These are phyloP conservation scores for Beta corolliflora DNA, from an alignment of 179 eudicot genomes.

Conservation along the genomic window DNA sequence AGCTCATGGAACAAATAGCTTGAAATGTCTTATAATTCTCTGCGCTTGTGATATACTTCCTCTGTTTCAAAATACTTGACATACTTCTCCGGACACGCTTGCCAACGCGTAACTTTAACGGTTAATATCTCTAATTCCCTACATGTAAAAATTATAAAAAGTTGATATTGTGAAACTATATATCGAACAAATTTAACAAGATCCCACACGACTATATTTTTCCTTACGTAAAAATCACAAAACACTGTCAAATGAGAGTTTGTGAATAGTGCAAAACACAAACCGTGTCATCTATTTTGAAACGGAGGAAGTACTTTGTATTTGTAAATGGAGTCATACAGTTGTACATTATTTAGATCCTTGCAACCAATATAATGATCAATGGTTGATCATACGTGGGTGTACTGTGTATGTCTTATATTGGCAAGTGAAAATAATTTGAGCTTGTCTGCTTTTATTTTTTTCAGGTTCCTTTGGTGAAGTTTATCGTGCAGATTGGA, in stretches of 20 bases:
- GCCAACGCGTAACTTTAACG: too few relatives aligned
- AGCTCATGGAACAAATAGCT: neutral
- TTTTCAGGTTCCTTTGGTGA: slow-evolving; percentile 93
- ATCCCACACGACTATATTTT: too few relatives aligned
- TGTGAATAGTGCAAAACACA: too few relatives aligned
- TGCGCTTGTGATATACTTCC: neutral
- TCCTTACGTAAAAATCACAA: too few relatives aligned
- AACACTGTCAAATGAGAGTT: too few relatives aligned
- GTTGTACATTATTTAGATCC: neutral
- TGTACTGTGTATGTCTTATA: neutral
- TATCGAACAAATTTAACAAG: too few relatives aligned
- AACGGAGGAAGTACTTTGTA: neutral
- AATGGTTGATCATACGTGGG: neutral
- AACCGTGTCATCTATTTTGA: too few relatives aligned
- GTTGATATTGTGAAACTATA: too few relatives aligned
- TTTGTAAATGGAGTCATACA: neutral
- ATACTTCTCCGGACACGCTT: too few relatives aligned
- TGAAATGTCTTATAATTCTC: neutral
- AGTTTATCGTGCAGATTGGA: slow-evolving; percentile 95
- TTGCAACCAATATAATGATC: neutral
- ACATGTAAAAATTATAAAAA: too few relatives aligned
- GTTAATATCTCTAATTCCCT: too few relatives aligned
- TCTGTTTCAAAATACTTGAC: too few relatives aligned
- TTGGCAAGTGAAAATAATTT: slow-evolving; percentile 15
- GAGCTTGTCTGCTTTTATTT: slow-evolving; percentile 6